A percentile compares a stretch with the other conserved stretches of the same genome.
These are phyloP conservation scores for Cymbomonas tetramitiformis DNA, from an alignment of 139 green algal species.

Conservation along the genomic window DNA sequence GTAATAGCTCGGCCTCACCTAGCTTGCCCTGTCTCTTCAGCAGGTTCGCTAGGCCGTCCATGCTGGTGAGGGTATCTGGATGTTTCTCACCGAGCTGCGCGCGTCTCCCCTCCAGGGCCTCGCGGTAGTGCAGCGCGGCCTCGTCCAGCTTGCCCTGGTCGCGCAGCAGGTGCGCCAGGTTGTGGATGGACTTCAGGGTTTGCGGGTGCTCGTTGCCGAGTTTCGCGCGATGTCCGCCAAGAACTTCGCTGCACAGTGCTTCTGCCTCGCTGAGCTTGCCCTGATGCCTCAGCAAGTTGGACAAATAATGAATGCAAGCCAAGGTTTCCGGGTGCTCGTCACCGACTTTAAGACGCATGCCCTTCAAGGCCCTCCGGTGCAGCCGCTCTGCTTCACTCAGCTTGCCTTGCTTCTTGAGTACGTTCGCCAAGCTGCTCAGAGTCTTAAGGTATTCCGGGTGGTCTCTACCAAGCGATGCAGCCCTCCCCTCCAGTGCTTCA, in stretches of 20 bases:
- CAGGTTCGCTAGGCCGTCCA: constrained; percentile 14
- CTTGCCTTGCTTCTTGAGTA: neutral
- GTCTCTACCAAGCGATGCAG: neutral
- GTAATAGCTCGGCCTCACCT: neutral
- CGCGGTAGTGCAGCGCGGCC: constrained; percentile 1
- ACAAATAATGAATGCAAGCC: constrained; percentile 14
- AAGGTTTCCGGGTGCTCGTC: neutral
- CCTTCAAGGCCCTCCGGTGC: neutral
- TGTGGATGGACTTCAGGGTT: constrained; percentile 8
- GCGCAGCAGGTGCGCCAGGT: constrained; percentile 10
- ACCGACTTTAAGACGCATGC: neutral
- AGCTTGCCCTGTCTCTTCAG: neutral
- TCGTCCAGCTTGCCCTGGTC: constrained; percentile 1
- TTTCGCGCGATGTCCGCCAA: neutral
- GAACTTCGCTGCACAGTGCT: neutral
- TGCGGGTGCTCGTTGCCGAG: neutral
- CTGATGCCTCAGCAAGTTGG: neutral
- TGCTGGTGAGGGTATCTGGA: constrained; percentile 2
- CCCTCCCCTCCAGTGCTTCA: neutral
- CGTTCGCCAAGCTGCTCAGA: constrained; percentile 10
- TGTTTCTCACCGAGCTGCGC: neutral
- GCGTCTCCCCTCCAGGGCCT: neutral
- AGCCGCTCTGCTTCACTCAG: constrained; percentile 2
- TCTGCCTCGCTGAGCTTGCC: neutral
- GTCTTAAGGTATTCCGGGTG: constrained; percentile 6